Conservation (phyloP, 192 early-diverging fungal species). For the Gigaspora rosea region DNA sequence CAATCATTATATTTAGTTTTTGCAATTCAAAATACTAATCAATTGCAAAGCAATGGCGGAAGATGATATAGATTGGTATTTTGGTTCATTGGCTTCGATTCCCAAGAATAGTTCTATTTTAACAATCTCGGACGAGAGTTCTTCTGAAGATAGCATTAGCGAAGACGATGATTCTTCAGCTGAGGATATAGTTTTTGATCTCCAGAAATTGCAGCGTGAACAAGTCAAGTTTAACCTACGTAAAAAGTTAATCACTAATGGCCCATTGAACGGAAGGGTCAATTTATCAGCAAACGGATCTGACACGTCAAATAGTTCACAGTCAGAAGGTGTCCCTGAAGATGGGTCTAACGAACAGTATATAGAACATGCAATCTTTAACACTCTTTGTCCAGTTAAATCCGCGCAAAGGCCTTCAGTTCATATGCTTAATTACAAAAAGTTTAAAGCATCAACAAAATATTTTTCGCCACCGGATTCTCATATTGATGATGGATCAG, state of each 20-base stretch:
- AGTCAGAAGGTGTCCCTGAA: not conserved
- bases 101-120: not conserved
- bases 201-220: not conserved
- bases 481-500: slow-evolving; percentile 5
- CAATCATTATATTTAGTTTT: no score
- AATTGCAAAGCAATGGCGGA: not conserved
- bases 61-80: slow-evolving; percentile 11
- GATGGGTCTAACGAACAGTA: not conserved
- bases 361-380: not conserved
- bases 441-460: slow-evolving; percentile 16
- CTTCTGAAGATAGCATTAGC: not conserved
- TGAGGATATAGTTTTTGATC: not conserved
- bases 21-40: no score
- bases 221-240: not conserved
- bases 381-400: not conserved
- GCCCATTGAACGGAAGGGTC: not conserved
- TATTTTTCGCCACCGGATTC: slow-evolving; percentile 5
- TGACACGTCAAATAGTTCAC: not conserved
- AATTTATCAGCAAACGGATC: not conserved
- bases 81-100: not conserved
- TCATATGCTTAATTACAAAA: slow-evolving; percentile 2
- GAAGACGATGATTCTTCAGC: not conserved
- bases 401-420: not conserved
- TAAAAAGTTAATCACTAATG: not conserved
- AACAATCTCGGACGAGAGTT: not conserved